Percentiles rank a stretch among this genome's conserved stretches.
phyloP scores from a whole-genome alignment of 805 yeast genomes.

The Metschnikowia continentalis region DNA sequence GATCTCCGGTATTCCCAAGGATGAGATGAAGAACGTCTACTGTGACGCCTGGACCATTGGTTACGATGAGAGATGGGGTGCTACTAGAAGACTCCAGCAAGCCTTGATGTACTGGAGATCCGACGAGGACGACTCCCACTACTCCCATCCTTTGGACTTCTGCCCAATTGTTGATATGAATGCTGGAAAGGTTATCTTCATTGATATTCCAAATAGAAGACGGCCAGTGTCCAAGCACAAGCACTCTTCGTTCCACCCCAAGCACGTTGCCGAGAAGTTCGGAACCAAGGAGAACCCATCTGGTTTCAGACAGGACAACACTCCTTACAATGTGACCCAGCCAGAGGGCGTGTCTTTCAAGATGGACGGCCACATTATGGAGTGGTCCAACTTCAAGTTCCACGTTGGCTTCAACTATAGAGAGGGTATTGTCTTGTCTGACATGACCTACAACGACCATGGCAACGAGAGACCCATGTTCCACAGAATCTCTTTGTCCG shows the following conservation, averaged over 20 bases:
- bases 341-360: conserved; percentile 81
- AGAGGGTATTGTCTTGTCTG: conserved; percentile 78
- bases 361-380: conserved; percentile 63
- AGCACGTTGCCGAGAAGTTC: conserved; percentile 55
- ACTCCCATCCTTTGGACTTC: conserved; percentile 74
- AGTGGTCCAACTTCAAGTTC: conserved; percentile 74
- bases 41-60: conserved; percentile 72
- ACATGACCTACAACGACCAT: conserved; percentile 70
- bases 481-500: conserved; percentile 73
- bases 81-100: conserved; percentile 70
- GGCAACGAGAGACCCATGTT: conserved; percentile 70
- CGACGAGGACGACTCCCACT: conserved; percentile 71
- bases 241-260: conserved; percentile 68
- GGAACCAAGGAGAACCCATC: conserved; percentile 46
- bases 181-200: conserved; percentile 60
- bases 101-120: conserved; percentile 76
- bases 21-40: conserved; percentile 56
- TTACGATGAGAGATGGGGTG: conserved; percentile 75
- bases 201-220: conserved; percentile 73
- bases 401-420: conserved; percentile 83
- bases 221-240: conserved; percentile 64
- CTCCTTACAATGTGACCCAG: conserved; percentile 68
- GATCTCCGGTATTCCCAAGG: conserved; percentile 61
- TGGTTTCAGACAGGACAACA: conserved; percentile 57
- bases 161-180: conserved; percentile 79